Evolutionary conservation across 768 basidiomycete genomes (phyloP).

Genomic region (Macrolepiota albuminosa): DNA sequence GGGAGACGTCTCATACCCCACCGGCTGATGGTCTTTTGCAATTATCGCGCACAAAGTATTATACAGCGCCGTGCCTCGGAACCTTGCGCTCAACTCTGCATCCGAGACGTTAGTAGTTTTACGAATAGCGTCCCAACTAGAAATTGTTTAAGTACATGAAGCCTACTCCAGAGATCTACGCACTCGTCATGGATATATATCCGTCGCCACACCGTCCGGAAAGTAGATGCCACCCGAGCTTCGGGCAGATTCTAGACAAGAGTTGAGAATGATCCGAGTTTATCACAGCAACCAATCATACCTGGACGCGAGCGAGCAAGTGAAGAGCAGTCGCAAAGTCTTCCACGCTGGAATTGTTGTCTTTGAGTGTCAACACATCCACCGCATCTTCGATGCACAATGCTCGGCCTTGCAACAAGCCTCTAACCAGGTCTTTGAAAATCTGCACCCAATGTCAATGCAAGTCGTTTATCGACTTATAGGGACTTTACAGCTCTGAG

Average conservation of each 20-base stretch:
- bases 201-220: conserved; percentile 80
- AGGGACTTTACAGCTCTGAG: conserved; percentile 41
- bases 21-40: conserved; percentile 32
- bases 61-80: conserved; percentile 72
- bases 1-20: conserved; percentile 52
- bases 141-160: not conserved
- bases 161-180: conserved; percentile 21
- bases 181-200: conserved; percentile 89
- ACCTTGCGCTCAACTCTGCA: conserved; percentile 65
- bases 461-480: not conserved
- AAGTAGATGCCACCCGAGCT: conserved; percentile 61
- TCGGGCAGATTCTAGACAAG: conserved; percentile 58
- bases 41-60: conserved; percentile 51
- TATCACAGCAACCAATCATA: conserved; percentile 21
- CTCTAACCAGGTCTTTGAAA: conserved; percentile 64
- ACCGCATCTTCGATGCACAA: conserved; percentile 75
- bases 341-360: conserved; percentile 55
- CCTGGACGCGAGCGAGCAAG: conserved; percentile 53
- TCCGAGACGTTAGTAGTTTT: conserved; percentile 76
- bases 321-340: conserved; percentile 70
- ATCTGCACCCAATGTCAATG: conserved; percentile 34
- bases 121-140: conserved; percentile 74
- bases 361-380: conserved; percentile 83
- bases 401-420: conserved; percentile 69
- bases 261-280: not conserved